Evolutionary conservation across 2,329 filamentous ascomycete genomes (phyloP), one percentile per base, ranked within the genome.

Genomic region (Chaetomiaceae sp.): DNA sequence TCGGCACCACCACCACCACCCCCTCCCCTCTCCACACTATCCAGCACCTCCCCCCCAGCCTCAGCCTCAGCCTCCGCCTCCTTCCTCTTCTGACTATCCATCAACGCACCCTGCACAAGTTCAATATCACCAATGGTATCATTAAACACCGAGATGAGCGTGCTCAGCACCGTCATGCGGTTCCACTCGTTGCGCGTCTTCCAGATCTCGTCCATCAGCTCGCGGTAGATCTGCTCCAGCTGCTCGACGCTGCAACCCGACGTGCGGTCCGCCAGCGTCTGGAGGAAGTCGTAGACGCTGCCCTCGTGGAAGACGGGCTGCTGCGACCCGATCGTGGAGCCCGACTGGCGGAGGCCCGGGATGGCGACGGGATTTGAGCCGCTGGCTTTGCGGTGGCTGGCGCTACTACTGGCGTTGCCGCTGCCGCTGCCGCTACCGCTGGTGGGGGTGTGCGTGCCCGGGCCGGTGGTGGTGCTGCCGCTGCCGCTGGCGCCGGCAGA

Each of bases 131-230:
- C 55, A 35, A 58, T 55, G 2, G 82, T 82, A 25, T 83, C 81
- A 60, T 95, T 91, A 66, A 96, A 96, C 4, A 87, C 81, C 14
- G 78, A 73, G 37, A 74, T 74, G 33, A 95, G 77, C 33, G 56
- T 52, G 46, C 57, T 62, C 17, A 68, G 59, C 16, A 96, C 90
- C 60, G 77, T 76, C 61, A 83, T 85, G 38, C 93, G 82, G 68
- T 99, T 93, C 81, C 88, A 93, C 62, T 95, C 85, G 42, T 82
- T 78, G 44, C 90, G 79, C 54, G 79, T 79, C 54, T 77, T 77
- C 93, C 93, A 99, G 39, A 97, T 79, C 56, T 85, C 82, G 54
- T 92, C 87, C 92, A 97, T 97, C 56, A 97, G 73, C 58, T 86
- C 83, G 7, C 90, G 85, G 66, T 91, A 91, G 65, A 96, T 85